phyloP scores from a whole-genome alignment of 805 yeast species.

The Yarrowia bubula region DNA sequence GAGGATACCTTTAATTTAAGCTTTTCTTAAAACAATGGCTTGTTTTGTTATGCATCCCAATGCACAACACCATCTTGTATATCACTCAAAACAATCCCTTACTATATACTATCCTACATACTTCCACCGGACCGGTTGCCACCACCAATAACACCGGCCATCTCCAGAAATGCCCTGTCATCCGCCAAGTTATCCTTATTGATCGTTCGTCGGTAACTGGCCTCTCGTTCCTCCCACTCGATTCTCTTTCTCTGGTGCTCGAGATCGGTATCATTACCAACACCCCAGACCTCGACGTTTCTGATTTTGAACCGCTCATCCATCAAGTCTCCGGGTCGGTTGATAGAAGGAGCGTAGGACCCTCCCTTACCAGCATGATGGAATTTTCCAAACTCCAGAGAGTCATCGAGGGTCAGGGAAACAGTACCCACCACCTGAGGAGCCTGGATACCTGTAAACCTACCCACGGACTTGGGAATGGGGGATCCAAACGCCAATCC shows the following conservation, averaged over 20 bases:
- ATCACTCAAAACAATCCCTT: too few species aligned
- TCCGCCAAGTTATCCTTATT: constrained; percentile 59
- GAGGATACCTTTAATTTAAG: too few species aligned
- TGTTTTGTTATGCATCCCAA: too few species aligned
- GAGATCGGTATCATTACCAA: constrained; percentile 75
- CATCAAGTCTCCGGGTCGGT: background rate
- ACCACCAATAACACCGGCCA: constrained; percentile 65
- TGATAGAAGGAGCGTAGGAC: constrained; percentile 39
- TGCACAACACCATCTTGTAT: too few species aligned
- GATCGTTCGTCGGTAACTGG: constrained; percentile 69
- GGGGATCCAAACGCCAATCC: constrained; percentile 81
- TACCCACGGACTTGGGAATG: constrained; percentile 25
- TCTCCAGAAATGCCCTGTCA: constrained; percentile 78
- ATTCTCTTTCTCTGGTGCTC: constrained; percentile 72
- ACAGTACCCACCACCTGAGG: constrained; percentile 63
- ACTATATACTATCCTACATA: background rate
- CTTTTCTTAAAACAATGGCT: too few species aligned
- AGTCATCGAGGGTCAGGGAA: constrained; percentile 72
- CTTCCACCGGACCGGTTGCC: background rate
- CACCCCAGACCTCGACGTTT: constrained; percentile 88
- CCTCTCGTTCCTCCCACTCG: constrained; percentile 92
- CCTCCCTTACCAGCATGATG: constrained; percentile 65
- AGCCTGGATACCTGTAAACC: background rate
- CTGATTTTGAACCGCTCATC: constrained; percentile 72
- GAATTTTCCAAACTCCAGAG: constrained; percentile 77